Conservation (phyloP, 2,329 filamentous ascomycete genomes). For the Lachnellula willkommii region DNA sequence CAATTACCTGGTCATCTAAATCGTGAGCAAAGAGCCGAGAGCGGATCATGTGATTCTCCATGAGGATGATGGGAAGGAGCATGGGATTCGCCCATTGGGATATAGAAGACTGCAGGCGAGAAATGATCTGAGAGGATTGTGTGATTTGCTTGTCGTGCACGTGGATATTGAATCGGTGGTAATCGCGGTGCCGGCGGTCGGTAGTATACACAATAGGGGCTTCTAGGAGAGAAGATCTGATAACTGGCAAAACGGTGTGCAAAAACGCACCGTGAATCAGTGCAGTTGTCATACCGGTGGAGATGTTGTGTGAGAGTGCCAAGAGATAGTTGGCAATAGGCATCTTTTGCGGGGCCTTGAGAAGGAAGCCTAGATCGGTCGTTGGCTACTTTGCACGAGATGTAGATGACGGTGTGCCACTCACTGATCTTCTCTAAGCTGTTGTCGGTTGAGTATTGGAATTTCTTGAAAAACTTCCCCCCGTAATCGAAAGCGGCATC, state of each 20-base stretch:
- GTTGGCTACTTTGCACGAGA: background rate
- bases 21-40: slow-evolving; percentile 1
- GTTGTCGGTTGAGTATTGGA: background rate
- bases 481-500: slow-evolving; percentile 1
- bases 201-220: background rate
- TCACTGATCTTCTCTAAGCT: background rate
- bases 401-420: background rate
- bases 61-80: background rate
- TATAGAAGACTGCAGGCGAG: background rate
- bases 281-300: slow-evolving; percentile 2
- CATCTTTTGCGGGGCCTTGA: slow-evolving; percentile 5
- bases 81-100: background rate
- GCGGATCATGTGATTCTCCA: background rate
- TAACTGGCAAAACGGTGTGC: background rate
- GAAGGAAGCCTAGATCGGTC: background rate
- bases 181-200: background rate
- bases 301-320: background rate
- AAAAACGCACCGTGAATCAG: slow-evolving; percentile 2
- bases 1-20: background rate
- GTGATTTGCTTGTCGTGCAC: background rate
- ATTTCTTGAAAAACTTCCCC: background rate
- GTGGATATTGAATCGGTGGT: background rate
- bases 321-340: slow-evolving; percentile 1
- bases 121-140: background rate
- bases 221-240: background rate